Base-by-base conservation (phyloP, 306 rosid species). In the Hippophae rhamnoides region DNA sequence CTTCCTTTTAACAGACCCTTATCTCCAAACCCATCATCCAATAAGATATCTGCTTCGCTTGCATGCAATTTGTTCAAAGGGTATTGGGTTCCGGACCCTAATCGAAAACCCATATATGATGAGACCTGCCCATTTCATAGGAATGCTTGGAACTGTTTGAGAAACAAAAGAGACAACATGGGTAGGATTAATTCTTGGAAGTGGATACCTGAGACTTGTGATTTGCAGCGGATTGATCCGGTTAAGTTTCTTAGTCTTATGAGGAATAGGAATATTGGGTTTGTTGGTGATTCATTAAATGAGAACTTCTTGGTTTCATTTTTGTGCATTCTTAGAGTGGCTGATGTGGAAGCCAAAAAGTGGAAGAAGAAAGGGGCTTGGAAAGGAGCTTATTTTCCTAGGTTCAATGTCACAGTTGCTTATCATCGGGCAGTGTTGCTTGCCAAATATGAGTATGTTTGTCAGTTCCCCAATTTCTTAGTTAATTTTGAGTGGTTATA, bases 301-400 rank as follows among this genome's bases (percentile, higher is more conserved):
- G 98, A 90, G 84, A 90, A 85, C 75, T 85, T 87, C 44, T 53
- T 90, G 76, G 79, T 60, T 54, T 83, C 96, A 13, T 83, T 90
- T 66, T 56, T 90, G 47, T 90, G 96, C 64, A 68, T 66, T 63
- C 84, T 90, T 46, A 79, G 89, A 73, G 76, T 64, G 47, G 95
- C 87, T 55, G 96, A 90, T 75, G 38, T 18, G 70, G 85, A 82
- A 13, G 95, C 87, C 8, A 75, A 72, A 68, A 87, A 69, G 73
- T 90, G 96, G 97, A 90, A 90, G 77, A 83, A 71, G 76, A 90
- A 78, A 45, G 95, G 95, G 43, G 92, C 87, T 79, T 90, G 87
- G 97, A 90, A 77, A 47, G 95, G 97, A 49, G 95, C 89, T 52
- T 83, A 84, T 79, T 90, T 90, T 59, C 96, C 97, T 6, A 85